A percentile compares a stretch with the other conserved stretches of the same genome.
Conservation (phyloP, 257 asterid genomes). For the Eustoma russellianum region DNA sequence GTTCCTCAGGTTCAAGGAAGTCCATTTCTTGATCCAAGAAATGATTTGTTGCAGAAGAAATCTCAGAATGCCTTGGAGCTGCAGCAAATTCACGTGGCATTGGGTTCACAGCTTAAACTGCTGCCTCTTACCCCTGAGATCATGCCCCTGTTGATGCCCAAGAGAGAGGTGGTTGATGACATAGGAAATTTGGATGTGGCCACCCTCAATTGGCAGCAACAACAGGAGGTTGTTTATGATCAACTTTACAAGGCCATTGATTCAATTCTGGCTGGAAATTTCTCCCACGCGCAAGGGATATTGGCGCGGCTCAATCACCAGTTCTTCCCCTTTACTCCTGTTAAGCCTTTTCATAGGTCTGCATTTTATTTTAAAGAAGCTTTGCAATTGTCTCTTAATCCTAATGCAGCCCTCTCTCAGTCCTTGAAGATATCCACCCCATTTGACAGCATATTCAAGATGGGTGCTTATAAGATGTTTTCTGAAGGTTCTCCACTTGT, state of each 20-base stretch:
- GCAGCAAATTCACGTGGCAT: slow-evolving; percentile 11
- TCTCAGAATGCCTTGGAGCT: slow-evolving; percentile 5
- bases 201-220: slow-evolving; percentile 10
- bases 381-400: slow-evolving; percentile 22
- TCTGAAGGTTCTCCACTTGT: slow-evolving; percentile 41
- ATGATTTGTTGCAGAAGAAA: slow-evolving; percentile 10
- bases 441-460: slow-evolving; percentile 35
- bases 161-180: slow-evolving; percentile 25
- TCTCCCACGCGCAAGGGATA: slow-evolving; percentile 47
- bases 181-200: slow-evolving; percentile 13
- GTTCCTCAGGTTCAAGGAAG: slow-evolving; percentile 6
- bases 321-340: slow-evolving; percentile 34
- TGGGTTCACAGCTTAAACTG: slow-evolving; percentile 15
- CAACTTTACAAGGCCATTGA: slow-evolving; percentile 39
- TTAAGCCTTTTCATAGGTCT: slow-evolving; percentile 35
- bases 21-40: slow-evolving; percentile 17
- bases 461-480: slow-evolving; percentile 40
- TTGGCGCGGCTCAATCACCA: slow-evolving; percentile 62
- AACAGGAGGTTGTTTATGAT: slow-evolving; percentile 29
- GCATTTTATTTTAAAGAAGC: slow-evolving; percentile 44
- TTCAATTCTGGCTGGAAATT: slow-evolving; percentile 31
- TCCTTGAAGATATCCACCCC: slow-evolving; percentile 26
- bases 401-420: slow-evolving; percentile 12
- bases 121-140: slow-evolving; percentile 10
- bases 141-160: slow-evolving; percentile 23